These are phyloP conservation scores for Apophysomyces ossiformis DNA, from an alignment of 371 early-diverging fungal species.

Conservation along the genomic window DNA sequence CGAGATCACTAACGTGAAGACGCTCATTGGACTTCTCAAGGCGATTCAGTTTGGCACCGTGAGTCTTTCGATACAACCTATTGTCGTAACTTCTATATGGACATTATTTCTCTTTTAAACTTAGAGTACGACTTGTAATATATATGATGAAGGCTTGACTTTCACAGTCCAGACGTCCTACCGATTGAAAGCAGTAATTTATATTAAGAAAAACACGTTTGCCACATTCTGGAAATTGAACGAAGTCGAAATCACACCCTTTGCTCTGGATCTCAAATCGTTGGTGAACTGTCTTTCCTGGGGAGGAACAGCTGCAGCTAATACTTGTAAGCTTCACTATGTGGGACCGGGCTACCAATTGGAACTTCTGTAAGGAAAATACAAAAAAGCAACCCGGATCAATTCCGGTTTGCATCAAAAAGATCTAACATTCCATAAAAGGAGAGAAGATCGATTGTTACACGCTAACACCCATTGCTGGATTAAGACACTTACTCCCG, in stretches of 20 bases:
- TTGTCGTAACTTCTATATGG: not conserved
- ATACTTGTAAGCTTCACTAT: conserved; percentile 42
- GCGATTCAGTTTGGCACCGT: conserved; percentile 1
- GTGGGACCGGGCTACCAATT: conserved; percentile 29
- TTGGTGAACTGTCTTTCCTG: conserved; percentile 36
- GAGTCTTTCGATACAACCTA: not conserved
- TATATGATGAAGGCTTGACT: conserved; percentile 44
- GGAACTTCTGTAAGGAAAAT: conserved; percentile 26
- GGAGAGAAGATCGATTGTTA: conserved; percentile 27
- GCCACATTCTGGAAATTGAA: conserved; percentile 22
- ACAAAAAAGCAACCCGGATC: not conserved
- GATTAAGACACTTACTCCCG: conserved; percentile 38
- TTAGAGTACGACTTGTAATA: conserved; percentile 33
- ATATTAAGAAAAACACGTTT: conserved; percentile 38
- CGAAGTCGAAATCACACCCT: conserved; percentile 22
- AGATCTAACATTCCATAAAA: conserved; percentile 6
- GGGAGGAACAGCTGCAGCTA: conserved; percentile 14
- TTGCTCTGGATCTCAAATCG: conserved; percentile 33
- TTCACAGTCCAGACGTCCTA: conserved; percentile 37
- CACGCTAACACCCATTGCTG: conserved; percentile 23
- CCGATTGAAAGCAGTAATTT: conserved; percentile 39
- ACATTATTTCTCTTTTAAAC: not conserved
- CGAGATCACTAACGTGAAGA: not conserved
- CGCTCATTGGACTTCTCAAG: not conserved
- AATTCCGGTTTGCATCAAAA: not conserved